Base-by-base conservation (phyloP, 495 filamentous ascomycete species). In the Xylaria intraflava region DNA sequence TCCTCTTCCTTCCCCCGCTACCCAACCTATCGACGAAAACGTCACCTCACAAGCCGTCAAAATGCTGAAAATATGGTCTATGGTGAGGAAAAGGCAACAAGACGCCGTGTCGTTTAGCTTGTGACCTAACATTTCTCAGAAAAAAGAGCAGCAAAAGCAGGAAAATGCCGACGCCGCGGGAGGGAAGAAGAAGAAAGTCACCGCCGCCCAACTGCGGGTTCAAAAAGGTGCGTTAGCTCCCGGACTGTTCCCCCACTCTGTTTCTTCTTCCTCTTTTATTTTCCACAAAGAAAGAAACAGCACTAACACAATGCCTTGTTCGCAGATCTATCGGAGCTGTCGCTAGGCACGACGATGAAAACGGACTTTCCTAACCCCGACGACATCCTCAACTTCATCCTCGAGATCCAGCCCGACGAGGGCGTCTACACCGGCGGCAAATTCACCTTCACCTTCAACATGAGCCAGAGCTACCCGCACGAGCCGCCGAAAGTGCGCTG, bases 31-130 rank as follows among this genome's bases (percentile, higher is more conserved):
- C 49, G 30, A 11, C 38, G 2, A 29, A 16, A n/a, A 57, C 26
- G 30, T 16, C 38, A 5, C 31, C 8, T 36, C 24, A 38, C 27
- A 22, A 45, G 38, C 53, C 52, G 67, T 53, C 82, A 89, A 71
- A 61, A 98, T 98, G 93, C 78, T 96, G 76, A 98, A 98, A 72
- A 95, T 98, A 78, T 98, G 93, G 93, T 95, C 90, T 69, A 96
- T 98, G 91, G 91, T 95, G 76, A 41, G 81, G 49, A 22, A 27
- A 20, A 27, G 12, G 16, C 20, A 38, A 3, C 3, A 2, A 10
- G n/a, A 55, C 2, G 4, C 27, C 26, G 7, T 7, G 14, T 29
- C 12, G 36, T 19, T 24, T 48, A 6, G 20, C 29, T 56, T 52
- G 49, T 56, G 48, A 48, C 51, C 5, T 42, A 43, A 53, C 55